phyloP scores from a whole-genome alignment of 2,329 filamentous ascomycete genomes.

The Colletotrichum cuscutae region DNA sequence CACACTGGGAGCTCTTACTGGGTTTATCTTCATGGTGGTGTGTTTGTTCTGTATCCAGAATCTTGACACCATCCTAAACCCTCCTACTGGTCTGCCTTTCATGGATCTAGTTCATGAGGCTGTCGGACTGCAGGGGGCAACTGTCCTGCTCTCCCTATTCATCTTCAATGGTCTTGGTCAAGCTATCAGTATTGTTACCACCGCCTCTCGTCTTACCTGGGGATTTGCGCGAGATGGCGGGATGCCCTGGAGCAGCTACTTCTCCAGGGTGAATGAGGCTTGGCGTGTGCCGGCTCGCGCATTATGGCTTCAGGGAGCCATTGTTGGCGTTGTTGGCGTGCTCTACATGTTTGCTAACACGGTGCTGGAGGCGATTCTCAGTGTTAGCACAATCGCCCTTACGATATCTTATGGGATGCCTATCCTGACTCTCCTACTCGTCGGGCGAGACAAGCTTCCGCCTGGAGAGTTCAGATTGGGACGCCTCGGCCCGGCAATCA shows the following conservation, averaged over 20 bases:
- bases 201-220: constrained; percentile 63
- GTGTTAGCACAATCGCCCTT: constrained; percentile 66
- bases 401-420: constrained; percentile 64
- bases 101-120: background rate
- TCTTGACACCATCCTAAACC: constrained; percentile 51
- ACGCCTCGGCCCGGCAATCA: constrained; percentile 48
- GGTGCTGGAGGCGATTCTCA: constrained; percentile 63
- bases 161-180: constrained; percentile 66
- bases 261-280: constrained; percentile 53
- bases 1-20: constrained; percentile 57
- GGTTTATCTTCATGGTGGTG: constrained; percentile 62
- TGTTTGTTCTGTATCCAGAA: constrained; percentile 62
- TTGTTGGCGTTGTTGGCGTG: constrained; percentile 57
- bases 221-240: constrained; percentile 65
- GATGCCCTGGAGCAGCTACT: constrained; percentile 54
- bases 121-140: background rate
- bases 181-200: constrained; percentile 61
- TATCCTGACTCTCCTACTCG: constrained; percentile 57
- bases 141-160: constrained; percentile 58
- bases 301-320: constrained; percentile 60
- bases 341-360: constrained; percentile 65
- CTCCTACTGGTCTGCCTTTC: constrained; percentile 51
- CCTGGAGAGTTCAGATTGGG: constrained; percentile 58
- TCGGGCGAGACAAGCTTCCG: constrained; percentile 63
- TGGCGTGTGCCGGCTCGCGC: constrained; percentile 65